Conservation (phyloP, 257 asterid species). For the Nicotiana undulata region DNA sequence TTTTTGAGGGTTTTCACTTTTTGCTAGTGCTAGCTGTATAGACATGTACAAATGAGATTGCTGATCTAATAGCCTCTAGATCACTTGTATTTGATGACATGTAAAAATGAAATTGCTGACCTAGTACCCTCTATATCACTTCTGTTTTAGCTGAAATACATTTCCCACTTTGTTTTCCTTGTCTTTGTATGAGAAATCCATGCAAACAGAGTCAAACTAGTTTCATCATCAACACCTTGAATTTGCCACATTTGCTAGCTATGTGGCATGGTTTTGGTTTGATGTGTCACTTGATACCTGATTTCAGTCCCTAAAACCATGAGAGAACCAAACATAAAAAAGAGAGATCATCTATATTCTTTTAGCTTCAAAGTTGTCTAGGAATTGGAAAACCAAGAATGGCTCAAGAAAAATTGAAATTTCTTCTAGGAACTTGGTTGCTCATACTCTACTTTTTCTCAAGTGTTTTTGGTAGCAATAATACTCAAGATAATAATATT, state of each 20-base stretch:
- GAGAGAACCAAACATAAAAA: neutral
- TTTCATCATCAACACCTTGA: conserved; percentile 8
- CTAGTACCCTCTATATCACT: neutral
- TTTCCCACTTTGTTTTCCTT: neutral
- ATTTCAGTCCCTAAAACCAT: neutral
- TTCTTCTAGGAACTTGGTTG: conserved; percentile 1
- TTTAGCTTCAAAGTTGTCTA: neutral
- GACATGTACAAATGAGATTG: neutral
- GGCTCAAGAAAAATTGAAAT: conserved; percentile 11
- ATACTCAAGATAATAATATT: neutral
- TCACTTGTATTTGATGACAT: neutral
- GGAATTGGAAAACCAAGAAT: neutral
- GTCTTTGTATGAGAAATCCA: neutral
- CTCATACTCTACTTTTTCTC: conserved; percentile 3
- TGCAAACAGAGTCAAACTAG: conserved; percentile 14
- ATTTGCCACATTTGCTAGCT: conserved; percentile 14
- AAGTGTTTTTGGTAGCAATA: neutral
- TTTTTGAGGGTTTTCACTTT: neutral
- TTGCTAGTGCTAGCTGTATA: neutral
- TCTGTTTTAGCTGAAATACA: neutral
- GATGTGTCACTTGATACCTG: conserved; percentile 16
- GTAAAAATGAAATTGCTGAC: neutral
- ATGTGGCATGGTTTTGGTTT: conserved; percentile 11
- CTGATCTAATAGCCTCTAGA: neutral
- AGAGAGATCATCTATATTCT: neutral